Percentiles rank a stretch among this genome's conserved stretches.
These are phyloP conservation scores for Aspergillus aculeatus DNA, from an alignment of 2,329 filamentous ascomycete species.

Conservation along the genomic window DNA sequence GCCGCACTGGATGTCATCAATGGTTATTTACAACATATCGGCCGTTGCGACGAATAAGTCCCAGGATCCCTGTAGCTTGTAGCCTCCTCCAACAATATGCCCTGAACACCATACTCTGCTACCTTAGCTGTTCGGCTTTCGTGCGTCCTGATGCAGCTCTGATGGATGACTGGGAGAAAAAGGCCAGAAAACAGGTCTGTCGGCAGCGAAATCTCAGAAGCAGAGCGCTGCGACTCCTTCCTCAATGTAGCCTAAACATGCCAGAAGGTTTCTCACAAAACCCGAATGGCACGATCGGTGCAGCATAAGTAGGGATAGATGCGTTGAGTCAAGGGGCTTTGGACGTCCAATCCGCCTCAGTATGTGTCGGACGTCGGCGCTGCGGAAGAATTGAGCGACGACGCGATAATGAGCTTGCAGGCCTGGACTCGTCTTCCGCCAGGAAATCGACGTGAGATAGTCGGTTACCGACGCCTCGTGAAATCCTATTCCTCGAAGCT, in stretches of 20 bases:
- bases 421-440: conserved; percentile 38
- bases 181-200: not conserved
- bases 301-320: not conserved
- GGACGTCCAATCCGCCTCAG: conserved; percentile 40
- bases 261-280: not conserved
- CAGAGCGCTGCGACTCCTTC: not conserved
- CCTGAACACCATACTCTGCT: not conserved
- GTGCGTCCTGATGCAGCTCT: not conserved
- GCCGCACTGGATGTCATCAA: not conserved
- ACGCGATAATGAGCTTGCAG: conserved; percentile 33
- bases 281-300: not conserved
- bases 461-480: conserved; percentile 39
- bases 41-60: not conserved
- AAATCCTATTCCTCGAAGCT: conserved; percentile 35
- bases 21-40: not conserved
- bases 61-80: not conserved
- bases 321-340: conserved; percentile 1
- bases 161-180: not conserved
- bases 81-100: not conserved
- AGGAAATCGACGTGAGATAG: conserved; percentile 38
- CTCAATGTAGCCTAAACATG: not conserved
- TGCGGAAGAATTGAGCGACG: conserved; percentile 38
- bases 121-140: not conserved
- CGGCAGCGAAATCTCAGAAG: not conserved
- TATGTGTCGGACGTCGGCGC: conserved; percentile 37